Evolutionary conservation across 805 yeast species (phyloP).

Genomic region (Kodamaea fukazawae): DNA sequence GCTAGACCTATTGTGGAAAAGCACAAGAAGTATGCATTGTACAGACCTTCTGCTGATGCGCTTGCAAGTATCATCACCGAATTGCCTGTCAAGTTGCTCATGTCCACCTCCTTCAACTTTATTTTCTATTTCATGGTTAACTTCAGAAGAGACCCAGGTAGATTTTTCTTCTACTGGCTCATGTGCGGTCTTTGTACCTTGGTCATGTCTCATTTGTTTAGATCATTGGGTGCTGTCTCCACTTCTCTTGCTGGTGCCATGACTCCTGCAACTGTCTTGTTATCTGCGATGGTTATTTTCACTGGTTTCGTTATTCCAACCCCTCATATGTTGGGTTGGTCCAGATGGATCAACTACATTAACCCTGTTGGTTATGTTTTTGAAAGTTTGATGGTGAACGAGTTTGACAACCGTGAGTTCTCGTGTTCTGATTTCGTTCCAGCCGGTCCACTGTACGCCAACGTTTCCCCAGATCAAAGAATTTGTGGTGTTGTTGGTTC

Average conservation of each 20-base stretch:
- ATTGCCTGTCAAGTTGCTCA: constrained; percentile 47
- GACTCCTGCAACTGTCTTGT: constrained; percentile 45
- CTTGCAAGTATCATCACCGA: constrained; percentile 60
- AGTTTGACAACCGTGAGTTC: constrained; percentile 47
- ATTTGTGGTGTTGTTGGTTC: constrained; percentile 27
- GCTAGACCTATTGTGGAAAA: constrained; percentile 58
- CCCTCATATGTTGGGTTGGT: constrained; percentile 55
- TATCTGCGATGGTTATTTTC: constrained; percentile 54
- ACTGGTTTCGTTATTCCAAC: constrained; percentile 47
- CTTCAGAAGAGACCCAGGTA: constrained; percentile 50
- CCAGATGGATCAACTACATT: constrained; percentile 47
- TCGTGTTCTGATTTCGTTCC: constrained; percentile 51
- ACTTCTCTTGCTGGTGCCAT: constrained; percentile 41
- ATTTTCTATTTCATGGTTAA: constrained; percentile 53
- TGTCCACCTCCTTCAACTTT: constrained; percentile 47
- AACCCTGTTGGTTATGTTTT: constrained; percentile 42
- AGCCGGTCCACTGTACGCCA: constrained; percentile 34
- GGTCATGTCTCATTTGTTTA: constrained; percentile 49
- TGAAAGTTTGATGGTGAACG: constrained; percentile 58
- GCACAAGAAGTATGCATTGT: constrained; percentile 54
- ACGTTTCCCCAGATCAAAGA: constrained; percentile 33
- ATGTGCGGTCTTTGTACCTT: constrained; percentile 44
- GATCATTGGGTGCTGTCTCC: constrained; percentile 43
- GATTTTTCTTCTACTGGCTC: constrained; percentile 52
- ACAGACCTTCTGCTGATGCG: constrained; percentile 64